Conservation (phyloP, 495 filamentous ascomycete species). For the Apiosordaria backusii region DNA sequence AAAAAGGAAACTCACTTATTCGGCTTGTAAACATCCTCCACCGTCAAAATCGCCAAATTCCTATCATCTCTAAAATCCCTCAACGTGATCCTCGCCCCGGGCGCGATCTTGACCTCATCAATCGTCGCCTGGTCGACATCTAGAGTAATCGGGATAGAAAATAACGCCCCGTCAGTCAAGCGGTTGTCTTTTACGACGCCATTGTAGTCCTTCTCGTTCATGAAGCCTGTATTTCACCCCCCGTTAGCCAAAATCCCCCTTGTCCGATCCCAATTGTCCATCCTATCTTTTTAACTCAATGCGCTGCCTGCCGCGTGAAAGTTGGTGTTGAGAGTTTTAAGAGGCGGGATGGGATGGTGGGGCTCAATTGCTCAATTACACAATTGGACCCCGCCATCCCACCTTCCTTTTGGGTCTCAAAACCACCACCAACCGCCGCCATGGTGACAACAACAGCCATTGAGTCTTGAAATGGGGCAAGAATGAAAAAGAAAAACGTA, state of each 20-base stretch:
- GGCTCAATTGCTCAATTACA: too few relatives aligned
- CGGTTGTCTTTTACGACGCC: constrained; percentile 83
- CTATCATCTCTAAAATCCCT: constrained; percentile 95
- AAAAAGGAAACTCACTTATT: constrained; percentile 68
- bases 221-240: constrained; percentile 63
- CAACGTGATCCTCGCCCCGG: constrained; percentile 77
- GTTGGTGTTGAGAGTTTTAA: neutral
- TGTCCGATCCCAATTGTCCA: neutral
- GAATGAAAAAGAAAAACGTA: constrained; percentile 46
- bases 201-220: constrained; percentile 95
- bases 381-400: constrained; percentile 27
- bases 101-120: constrained; percentile 65
- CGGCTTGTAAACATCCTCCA: constrained; percentile 94
- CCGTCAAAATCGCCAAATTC: constrained; percentile 89
- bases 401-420: constrained; percentile 26
- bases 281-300: neutral
- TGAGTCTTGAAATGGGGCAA: neutral
- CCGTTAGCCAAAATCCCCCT: constrained; percentile 17
- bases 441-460: neutral
- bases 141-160: constrained; percentile 95
- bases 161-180: constrained; percentile 84
- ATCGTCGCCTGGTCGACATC: constrained; percentile 74
- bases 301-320: neutral
- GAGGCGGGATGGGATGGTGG: constrained; percentile 20
- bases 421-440: constrained; percentile 10